phyloP scores from a whole-genome alignment of 129 eudicot genomes.

The Arctium minus region DNA sequence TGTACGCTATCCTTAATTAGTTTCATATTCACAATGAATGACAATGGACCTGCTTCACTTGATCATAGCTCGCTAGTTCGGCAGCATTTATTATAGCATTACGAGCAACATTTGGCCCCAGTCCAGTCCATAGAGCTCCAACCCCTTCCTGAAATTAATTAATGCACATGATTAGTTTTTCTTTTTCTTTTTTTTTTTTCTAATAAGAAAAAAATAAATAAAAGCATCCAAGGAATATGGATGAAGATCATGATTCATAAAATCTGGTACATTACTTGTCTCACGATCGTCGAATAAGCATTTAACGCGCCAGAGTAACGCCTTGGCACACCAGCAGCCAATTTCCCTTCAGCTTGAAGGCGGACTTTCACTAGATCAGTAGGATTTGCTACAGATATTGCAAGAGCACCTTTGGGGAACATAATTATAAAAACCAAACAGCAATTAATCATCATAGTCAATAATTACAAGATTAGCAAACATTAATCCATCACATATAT shows the following conservation, averaged over 20 bases:
- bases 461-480: neutral
- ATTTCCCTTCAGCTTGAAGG: constrained; percentile 86
- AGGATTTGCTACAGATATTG: constrained; percentile 70
- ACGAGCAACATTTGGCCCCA: constrained; percentile 88
- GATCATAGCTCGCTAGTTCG: constrained; percentile 94
- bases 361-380: constrained; percentile 87
- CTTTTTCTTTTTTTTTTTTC: too few species aligned
- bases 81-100: constrained; percentile 98
- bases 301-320: constrained; percentile 82
- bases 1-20: neutral
- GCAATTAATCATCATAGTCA: neutral
- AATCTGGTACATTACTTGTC: constrained; percentile 46
- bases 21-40: neutral
- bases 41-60: constrained; percentile 77
- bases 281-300: constrained; percentile 78
- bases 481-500: neutral
- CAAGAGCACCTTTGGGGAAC: constrained; percentile 56
- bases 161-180: neutral
- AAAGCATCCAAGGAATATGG: neutral
- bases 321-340: constrained; percentile 81
- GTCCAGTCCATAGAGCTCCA: constrained; percentile 81
- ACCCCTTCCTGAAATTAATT: constrained; percentile 63
- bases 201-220: neutral
- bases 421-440: neutral
- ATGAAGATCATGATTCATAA: neutral